These are phyloP conservation scores for Mucor indicus DNA, from an alignment of 371 early-diverging fungal genomes.

Conservation along the genomic window DNA sequence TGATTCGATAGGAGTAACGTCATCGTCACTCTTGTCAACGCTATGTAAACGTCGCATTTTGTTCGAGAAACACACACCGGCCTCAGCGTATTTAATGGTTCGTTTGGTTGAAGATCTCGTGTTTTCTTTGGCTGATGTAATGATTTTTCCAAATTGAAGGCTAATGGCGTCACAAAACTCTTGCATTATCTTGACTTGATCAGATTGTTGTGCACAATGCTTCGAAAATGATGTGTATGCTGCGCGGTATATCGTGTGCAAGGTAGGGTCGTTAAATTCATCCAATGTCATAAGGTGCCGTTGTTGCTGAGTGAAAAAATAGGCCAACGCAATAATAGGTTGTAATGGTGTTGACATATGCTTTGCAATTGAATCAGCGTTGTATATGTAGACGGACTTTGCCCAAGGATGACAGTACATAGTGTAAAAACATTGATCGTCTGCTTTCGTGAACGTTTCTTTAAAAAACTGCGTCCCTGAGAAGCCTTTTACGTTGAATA, in stretches of 20 bases:
- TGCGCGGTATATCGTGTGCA: constrained; percentile 1
- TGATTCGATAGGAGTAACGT: constrained; percentile 4
- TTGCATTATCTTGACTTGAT: constrained; percentile 1
- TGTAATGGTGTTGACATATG: background rate
- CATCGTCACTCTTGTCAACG: background rate
- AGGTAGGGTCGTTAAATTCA: constrained; percentile 1
- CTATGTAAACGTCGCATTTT: constrained; percentile 5
- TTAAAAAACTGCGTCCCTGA: background rate
- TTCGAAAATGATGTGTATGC: constrained; percentile 1
- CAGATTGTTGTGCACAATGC: constrained; percentile 1
- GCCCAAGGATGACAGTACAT: background rate
- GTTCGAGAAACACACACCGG: constrained; percentile 1
- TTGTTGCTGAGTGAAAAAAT: constrained; percentile 2
- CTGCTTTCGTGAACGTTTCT: background rate
- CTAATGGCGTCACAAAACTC: constrained; percentile 1
- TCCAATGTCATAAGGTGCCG: background rate
- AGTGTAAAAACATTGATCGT: constrained; percentile 1
- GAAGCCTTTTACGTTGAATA: constrained; percentile 4
- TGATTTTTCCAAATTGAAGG: constrained; percentile 6
- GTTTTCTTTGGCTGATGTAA: constrained; percentile 1
- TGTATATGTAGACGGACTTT: constrained; percentile 1
- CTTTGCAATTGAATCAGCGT: background rate
- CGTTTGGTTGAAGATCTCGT: constrained; percentile 6
- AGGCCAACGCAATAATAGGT: background rate
- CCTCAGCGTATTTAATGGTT: constrained; percentile 6